Percentiles rank a stretch among this genome's conserved stretches.
Conservation (phyloP, 2,329 filamentous ascomycete species). For the Microcera coccophila region DNA sequence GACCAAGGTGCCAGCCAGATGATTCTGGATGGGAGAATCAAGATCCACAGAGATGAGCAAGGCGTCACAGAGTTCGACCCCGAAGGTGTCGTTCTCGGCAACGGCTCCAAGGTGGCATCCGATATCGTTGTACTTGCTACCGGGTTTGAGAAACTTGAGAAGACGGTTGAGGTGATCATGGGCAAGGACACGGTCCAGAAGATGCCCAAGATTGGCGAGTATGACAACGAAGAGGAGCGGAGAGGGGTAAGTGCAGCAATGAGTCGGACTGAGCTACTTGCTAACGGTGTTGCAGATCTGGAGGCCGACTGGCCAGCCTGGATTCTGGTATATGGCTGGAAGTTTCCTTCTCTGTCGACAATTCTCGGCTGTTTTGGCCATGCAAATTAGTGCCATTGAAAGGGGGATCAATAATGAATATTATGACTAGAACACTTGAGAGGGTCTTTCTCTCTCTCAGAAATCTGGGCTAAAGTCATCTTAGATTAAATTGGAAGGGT, state of each 20-base stretch:
- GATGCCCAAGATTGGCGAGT: conserved; percentile 5
- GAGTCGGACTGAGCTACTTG: accelerated
- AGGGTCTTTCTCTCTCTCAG: too few species aligned
- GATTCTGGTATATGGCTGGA: conserved; percentile 13
- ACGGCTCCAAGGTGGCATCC: conserved; percentile 35
- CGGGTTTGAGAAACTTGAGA: conserved; percentile 39
- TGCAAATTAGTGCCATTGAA: conserved; percentile 13
- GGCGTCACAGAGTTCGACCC: conserved; percentile 32
- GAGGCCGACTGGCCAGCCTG: conserved; percentile 11
- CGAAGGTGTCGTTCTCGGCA: conserved; percentile 23
- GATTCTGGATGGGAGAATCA: conserved; percentile 40
- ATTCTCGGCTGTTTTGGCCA: conserved; percentile 9
- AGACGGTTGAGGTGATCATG: conserved; percentile 32
- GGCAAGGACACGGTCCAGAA: conserved; percentile 34
- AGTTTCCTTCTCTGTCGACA: conserved; percentile 9
- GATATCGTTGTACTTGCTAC: conserved; percentile 43
- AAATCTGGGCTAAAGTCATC: too few species aligned
- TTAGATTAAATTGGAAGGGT: too few species aligned
- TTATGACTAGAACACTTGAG: too few species aligned
- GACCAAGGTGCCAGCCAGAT: conserved; percentile 39
- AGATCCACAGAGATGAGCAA: conserved; percentile 28
- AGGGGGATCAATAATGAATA: conserved; percentile 2
- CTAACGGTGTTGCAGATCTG: conserved; percentile 3
- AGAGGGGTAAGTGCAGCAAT: conserved; percentile 4
- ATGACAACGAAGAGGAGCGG: conserved; percentile 11